Evolutionary conservation across 2,329 filamentous ascomycete species (phyloP).

Genomic region (Penicillium sp.): DNA sequence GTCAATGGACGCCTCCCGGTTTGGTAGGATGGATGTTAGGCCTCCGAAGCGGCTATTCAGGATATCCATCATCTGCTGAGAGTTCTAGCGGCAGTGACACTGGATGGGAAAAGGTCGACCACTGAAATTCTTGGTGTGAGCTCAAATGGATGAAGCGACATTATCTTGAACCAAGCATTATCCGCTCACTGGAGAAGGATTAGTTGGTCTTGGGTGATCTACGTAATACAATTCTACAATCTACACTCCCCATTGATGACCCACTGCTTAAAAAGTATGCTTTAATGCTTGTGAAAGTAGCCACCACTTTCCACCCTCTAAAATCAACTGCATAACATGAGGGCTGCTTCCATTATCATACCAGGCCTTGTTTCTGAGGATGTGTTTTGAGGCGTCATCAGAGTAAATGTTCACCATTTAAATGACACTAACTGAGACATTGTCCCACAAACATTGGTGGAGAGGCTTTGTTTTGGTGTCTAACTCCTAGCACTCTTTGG

Average conservation of each 20-base stretch:
- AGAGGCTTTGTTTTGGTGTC: slow-evolving; percentile 3
- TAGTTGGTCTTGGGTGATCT: slow-evolving; percentile 1
- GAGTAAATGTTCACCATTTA: too few species aligned
- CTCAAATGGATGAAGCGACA: not conserved
- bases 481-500: slow-evolving; percentile 5
- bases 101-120: slow-evolving; percentile 20
- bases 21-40: slow-evolving; percentile 96
- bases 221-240: slow-evolving; percentile 5
- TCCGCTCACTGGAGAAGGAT: slow-evolving; percentile 15
- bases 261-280: not conserved
- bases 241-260: not conserved
- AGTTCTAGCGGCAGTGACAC: slow-evolving; percentile 23
- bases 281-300: too few species aligned
- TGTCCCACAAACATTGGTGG: slow-evolving; percentile 11
- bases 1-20: slow-evolving; percentile 74
- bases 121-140: not conserved
- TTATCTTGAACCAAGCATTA: slow-evolving; percentile 9
- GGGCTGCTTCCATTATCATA: too few species aligned
- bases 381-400: too few species aligned
- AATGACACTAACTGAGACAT: not conserved
- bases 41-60: slow-evolving; percentile 52
- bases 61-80: slow-evolving; percentile 23
- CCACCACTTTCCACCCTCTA: too few species aligned
- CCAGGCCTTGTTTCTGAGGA: too few species aligned
- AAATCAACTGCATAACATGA: too few species aligned